Evolutionary conservation across 805 yeast genomes (phyloP), one percentile per base, ranked within the genome.

Genomic region (Yarrowia sp.): DNA sequence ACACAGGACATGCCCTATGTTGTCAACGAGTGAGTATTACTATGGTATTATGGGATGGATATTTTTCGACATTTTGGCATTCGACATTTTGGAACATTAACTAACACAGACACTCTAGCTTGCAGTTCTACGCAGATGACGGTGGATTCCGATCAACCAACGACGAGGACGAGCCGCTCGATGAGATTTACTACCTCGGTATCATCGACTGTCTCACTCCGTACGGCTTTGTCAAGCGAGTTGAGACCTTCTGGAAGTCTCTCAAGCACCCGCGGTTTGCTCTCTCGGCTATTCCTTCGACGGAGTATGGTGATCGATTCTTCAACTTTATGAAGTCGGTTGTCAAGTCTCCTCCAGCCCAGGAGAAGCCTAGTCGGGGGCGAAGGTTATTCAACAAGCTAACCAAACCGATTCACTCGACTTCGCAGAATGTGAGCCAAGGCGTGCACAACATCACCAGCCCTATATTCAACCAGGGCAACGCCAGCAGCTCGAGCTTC

Each of bases 161-260:
- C 71, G 85, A 79, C 63, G 70, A 81, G 33, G 81, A 88, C 71
- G 81, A 83, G 52, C 89, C 90, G 24, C 71, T 83, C 36, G 80
- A 84, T 32, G 83, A 87, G 64, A 83, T 93, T 8, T 95, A 95
- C 76, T 95, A 92, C 71, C 78, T 95, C 70, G 99, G 99, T 9
- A 87, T 95, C 40, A 95, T 95, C 68, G 99, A 95, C 73, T 93
- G 97, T 76, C 79, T 95, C 69, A 95, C 99, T 0, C 84, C 72
- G 9, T 76, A 77, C 65, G 72, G 71, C 16, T 75, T 87, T 22
- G 77, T 85, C 68, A 95, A 95, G 74, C 82, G 83, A 68, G 74
- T 92, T 51, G 99, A 95, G 73, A 93, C 98, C 0, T 83, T 90
- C 67, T 88, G 92, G 86, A 61, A 61, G 46, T 44, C 56, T 24